Evolutionary conservation across 495 filamentous ascomycete species (phyloP).

Genomic region (Lophiotrema nucula): DNA sequence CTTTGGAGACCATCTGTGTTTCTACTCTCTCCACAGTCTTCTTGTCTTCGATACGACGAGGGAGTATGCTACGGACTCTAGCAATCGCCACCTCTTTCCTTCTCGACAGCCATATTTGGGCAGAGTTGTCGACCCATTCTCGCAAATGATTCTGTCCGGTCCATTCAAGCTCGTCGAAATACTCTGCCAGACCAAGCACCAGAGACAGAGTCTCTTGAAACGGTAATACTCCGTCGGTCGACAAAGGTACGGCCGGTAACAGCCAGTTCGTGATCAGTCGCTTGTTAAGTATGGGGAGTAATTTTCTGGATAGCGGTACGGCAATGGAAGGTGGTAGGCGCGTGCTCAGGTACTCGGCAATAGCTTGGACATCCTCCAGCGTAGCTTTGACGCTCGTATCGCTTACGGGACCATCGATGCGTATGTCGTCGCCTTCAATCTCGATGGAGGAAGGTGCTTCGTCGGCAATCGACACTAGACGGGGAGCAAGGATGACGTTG

Average conservation of each 20-base stretch:
- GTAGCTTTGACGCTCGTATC: slow-evolving; percentile 42
- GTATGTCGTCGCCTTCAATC: slow-evolving; percentile 36
- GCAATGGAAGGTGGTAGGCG: slow-evolving; percentile 64
- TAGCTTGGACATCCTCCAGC: slow-evolving; percentile 58
- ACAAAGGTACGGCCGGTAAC: slow-evolving; percentile 69
- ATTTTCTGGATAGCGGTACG: slow-evolving; percentile 58
- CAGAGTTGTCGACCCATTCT: slow-evolving; percentile 77
- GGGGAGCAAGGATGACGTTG: slow-evolving; percentile 35
- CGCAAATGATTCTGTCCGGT: slow-evolving; percentile 65
- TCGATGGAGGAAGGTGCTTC: slow-evolving; percentile 28
- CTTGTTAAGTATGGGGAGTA: slow-evolving; percentile 65
- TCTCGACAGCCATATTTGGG: slow-evolving; percentile 82
- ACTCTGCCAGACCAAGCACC: slow-evolving; percentile 61
- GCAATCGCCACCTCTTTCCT: slow-evolving; percentile 75
- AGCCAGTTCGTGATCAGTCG: slow-evolving; percentile 72
- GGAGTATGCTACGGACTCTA: slow-evolving; percentile 65
- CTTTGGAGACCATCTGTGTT: slow-evolving; percentile 69
- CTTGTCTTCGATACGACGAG: slow-evolving; percentile 59
- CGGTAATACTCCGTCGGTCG: slow-evolving; percentile 62
- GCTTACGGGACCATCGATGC: slow-evolving; percentile 33
- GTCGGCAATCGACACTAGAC: slow-evolving; percentile 29
- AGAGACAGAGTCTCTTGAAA: slow-evolving; percentile 65
- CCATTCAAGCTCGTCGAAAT: slow-evolving; percentile 63
- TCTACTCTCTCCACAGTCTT: slow-evolving; percentile 78
- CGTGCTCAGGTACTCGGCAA: slow-evolving; percentile 64